Percentiles rank a stretch among this genome's conserved stretches.
phyloP scores from a whole-genome alignment of 2,329 filamentous ascomycete genomes.

The Xylaria sp. region DNA sequence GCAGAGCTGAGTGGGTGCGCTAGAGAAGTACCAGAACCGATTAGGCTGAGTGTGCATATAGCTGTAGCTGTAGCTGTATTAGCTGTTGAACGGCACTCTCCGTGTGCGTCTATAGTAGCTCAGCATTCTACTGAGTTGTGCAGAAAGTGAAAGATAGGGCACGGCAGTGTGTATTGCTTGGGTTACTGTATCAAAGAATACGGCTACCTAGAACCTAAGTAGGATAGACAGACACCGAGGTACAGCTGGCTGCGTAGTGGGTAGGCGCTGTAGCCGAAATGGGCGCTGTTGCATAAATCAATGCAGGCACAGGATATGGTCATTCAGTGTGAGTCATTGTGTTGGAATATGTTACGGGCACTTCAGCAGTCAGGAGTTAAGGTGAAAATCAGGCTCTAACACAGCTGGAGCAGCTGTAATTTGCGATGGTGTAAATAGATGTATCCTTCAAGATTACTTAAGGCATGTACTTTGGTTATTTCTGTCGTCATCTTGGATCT shows the following conservation, averaged over 20 bases:
- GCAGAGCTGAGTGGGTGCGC: too few species aligned
- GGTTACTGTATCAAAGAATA: not conserved
- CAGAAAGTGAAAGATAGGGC: not conserved
- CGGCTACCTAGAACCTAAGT: not conserved
- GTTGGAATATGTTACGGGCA: not conserved
- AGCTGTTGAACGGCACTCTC: not conserved
- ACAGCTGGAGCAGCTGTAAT: too few species aligned
- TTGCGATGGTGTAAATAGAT: too few species aligned
- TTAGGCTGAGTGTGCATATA: not conserved
- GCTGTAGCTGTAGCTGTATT: not conserved
- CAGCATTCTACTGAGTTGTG: not conserved
- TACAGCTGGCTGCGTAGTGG: not conserved
- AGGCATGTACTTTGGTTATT: conserved; percentile 2
- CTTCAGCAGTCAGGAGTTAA: not conserved
- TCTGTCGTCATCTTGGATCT: conserved; percentile 33
- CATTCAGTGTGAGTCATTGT: not conserved
- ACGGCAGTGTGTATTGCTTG: not conserved
- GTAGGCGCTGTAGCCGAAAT: conserved; percentile 14
- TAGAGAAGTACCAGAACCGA: not conserved
- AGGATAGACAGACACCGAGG: not conserved
- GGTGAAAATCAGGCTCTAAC: not conserved
- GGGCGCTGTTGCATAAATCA: not conserved
- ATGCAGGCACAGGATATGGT: not conserved
- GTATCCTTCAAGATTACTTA: too few species aligned
- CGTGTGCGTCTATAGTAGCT: not conserved